Evolutionary conservation across 202 grass and related monocot genomes (phyloP).

Genomic region (Bolboschoenoplectus hybrid): DNA sequence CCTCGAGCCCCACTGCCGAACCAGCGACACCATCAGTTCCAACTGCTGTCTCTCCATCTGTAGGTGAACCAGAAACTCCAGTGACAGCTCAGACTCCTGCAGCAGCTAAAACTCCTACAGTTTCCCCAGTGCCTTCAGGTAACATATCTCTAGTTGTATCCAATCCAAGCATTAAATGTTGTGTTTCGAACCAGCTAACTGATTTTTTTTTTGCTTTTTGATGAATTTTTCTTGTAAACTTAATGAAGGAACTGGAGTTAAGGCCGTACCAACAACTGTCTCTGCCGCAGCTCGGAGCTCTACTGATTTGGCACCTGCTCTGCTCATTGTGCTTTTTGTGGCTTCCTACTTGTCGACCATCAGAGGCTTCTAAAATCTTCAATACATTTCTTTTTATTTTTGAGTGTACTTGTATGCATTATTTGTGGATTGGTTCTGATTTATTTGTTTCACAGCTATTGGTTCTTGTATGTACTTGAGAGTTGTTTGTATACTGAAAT

Average conservation of each 20-base stretch:
- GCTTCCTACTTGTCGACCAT: conserved; percentile 45
- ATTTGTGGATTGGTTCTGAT: conserved; percentile 13
- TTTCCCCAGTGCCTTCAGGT: conserved; percentile 26
- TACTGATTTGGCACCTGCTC: conserved; percentile 16
- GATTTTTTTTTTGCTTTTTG: neutral
- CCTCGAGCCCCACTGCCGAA: neutral
- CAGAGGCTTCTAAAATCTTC: conserved; percentile 32
- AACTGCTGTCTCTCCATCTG: conserved; percentile 30
- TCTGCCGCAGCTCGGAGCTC: conserved; percentile 39
- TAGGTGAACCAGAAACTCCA: conserved; percentile 25
- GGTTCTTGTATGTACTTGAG: conserved; percentile 19
- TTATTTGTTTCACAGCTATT: conserved; percentile 29
- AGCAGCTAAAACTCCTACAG: conserved; percentile 2
- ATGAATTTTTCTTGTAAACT: neutral
- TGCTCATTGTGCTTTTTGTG: conserved; percentile 36
- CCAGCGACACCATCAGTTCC: neutral
- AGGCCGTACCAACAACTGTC: conserved; percentile 56
- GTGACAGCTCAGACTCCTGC: conserved; percentile 16
- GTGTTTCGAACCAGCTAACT: neutral
- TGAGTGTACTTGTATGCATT: conserved; percentile 26
- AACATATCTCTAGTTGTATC: neutral
- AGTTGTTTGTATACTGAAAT: conserved; percentile 20
- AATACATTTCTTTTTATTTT: conserved; percentile 1
- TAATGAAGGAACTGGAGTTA: conserved; percentile 25
- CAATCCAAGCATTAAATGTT: neutral